Evolutionary conservation across 768 basidiomycete species (phyloP).

Genomic region (Coprinopsis strossmayeri): DNA sequence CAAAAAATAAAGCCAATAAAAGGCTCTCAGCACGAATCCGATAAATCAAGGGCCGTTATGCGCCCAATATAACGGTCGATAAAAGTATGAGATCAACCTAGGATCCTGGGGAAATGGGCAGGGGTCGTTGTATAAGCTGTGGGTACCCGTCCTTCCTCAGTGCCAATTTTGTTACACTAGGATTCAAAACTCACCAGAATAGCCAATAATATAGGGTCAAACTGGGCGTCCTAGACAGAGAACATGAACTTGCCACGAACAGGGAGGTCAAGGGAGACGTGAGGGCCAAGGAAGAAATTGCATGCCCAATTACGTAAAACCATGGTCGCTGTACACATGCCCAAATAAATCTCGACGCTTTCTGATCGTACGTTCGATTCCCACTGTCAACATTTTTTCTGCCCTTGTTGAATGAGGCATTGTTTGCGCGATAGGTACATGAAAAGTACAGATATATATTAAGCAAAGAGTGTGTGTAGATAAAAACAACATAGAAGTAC

Average conservation of each 20-base stretch:
- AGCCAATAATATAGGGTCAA: neutral
- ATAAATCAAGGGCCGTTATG: neutral
- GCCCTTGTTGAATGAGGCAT: no score
- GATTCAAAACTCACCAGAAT: neutral
- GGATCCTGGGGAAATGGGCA: neutral
- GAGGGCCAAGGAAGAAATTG: neutral
- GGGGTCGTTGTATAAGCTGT: no score
- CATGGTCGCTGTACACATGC: neutral
- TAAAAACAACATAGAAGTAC: no score
- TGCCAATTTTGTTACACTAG: neutral
- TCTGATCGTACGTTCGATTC: neutral
- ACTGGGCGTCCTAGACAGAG: neutral
- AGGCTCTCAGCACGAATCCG: neutral
- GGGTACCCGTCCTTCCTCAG: neutral
- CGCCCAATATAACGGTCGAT: neutral
- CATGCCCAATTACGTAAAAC: neutral
- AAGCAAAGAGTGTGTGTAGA: no score
- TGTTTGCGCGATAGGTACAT: no score
- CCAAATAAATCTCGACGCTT: neutral
- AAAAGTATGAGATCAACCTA: neutral
- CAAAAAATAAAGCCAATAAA: neutral
- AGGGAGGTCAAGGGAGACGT: neutral
- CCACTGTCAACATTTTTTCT: no score
- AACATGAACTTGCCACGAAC: neutral
- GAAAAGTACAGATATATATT: no score